Conservation (phyloP, 176 grass and related monocot species). For the Olyra latifolia region DNA sequence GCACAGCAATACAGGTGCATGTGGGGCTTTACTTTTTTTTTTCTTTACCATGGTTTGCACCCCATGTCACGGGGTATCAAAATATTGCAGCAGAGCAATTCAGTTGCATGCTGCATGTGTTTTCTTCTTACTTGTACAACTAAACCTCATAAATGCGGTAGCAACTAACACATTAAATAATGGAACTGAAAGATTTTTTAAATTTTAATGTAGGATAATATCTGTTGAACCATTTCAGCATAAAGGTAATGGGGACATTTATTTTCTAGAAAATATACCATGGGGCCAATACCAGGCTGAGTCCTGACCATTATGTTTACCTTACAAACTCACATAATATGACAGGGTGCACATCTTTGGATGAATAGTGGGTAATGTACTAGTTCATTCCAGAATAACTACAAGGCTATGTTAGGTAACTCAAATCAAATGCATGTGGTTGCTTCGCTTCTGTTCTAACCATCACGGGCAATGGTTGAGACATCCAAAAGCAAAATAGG, state of each 20-base stretch:
- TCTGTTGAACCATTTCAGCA: conserved; percentile 8
- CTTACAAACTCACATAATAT: conserved; percentile 7
- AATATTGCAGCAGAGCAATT: conserved; percentile 6
- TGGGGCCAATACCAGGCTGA: not conserved
- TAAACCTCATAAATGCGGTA: not conserved
- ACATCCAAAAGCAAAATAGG: not conserved
- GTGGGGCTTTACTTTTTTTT: not conserved
- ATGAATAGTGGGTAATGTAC: not conserved
- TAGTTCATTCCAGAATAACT: not conserved
- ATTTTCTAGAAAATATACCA: conserved; percentile 1
- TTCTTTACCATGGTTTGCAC: not conserved
- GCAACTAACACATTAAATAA: not conserved
- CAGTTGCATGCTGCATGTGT: not conserved
- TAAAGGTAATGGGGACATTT: not conserved
- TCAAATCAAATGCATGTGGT: conserved; percentile 12
- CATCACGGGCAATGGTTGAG: conserved; percentile 1
- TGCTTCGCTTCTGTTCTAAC: not conserved
- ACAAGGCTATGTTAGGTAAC: not conserved
- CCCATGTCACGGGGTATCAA: not conserved
- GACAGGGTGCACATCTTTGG: not conserved
- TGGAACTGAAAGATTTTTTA: not conserved
- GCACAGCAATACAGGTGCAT: not conserved
- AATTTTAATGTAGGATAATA: not conserved
- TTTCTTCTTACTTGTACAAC: not conserved
- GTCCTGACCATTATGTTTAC: not conserved